Evolutionary conservation across 306 rosid genomes (phyloP).

Genomic region (Fragaria nilgerrensis): DNA sequence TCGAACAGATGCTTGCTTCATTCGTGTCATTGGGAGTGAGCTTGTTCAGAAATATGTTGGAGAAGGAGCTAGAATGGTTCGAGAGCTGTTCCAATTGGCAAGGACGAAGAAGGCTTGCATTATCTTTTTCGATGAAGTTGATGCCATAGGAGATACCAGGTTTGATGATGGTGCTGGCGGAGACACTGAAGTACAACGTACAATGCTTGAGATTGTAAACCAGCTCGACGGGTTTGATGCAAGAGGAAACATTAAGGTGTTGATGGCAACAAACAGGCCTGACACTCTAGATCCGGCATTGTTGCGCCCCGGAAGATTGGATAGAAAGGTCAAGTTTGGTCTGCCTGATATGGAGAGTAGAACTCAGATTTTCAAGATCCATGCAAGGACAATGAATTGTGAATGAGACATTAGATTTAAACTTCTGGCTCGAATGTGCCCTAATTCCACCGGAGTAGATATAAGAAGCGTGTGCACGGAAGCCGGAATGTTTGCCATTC

Average conservation of each 20-base stretch:
- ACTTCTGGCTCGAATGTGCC: constrained; percentile 93
- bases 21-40: constrained; percentile 96
- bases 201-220: constrained; percentile 97
- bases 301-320: constrained; percentile 86
- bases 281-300: constrained; percentile 97
- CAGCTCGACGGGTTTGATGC: constrained; percentile 99
- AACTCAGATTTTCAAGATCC: constrained; percentile 91
- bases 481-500: constrained; percentile 97
- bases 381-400: constrained; percentile 92
- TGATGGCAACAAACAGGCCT: constrained; percentile 99
- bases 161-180: constrained; percentile 99
- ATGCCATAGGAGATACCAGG: constrained; percentile 97
- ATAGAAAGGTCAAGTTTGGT: constrained; percentile 95
- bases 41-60: constrained; percentile 97
- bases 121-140: constrained; percentile 94
- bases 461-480: constrained; percentile 98
- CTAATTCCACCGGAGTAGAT: constrained; percentile 74
- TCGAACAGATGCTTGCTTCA: constrained; percentile 95
- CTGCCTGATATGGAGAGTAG: constrained; percentile 93
- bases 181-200: constrained; percentile 91
- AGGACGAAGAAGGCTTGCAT: constrained; percentile 94
- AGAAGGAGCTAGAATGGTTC: constrained; percentile 98
- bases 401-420: constrained; percentile 91
- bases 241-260: constrained; percentile 89
- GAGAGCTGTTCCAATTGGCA: constrained; percentile 97